Conservation (phyloP, 495 filamentous ascomycete species). For the Aspergillus kassunensis region DNA sequence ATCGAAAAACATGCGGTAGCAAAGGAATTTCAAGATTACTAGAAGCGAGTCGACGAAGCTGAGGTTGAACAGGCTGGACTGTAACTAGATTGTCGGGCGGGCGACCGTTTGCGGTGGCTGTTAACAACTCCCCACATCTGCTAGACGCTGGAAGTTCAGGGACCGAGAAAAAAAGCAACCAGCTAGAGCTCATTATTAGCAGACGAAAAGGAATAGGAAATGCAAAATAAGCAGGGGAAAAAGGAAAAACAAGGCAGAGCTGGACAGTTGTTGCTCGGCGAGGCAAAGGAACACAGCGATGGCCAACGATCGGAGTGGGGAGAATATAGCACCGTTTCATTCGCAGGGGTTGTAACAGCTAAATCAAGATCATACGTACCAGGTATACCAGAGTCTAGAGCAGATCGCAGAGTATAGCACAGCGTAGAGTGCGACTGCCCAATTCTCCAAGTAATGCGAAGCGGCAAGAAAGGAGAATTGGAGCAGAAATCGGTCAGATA, state of each 20-base stretch:
- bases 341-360: too few relatives aligned
- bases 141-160: constrained; percentile 11
- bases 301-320: constrained; percentile 8
- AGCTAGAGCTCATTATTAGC: constrained; percentile 8
- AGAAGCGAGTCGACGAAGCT: constrained; percentile 14
- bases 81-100: constrained; percentile 7
- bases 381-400: too few relatives aligned
- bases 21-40: neutral
- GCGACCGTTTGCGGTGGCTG: constrained; percentile 39
- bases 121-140: constrained; percentile 24
- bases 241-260: constrained; percentile 5
- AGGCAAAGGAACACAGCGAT: constrained; percentile 8
- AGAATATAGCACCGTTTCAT: constrained; percentile 3
- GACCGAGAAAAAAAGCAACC: constrained; percentile 3
- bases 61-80: neutral
- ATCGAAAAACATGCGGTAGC: neutral
- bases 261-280: constrained; percentile 1
- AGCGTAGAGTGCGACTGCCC: too few relatives aligned
- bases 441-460: too few relatives aligned
- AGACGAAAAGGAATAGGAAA: constrained; percentile 7
- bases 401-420: too few relatives aligned
- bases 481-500: too few relatives aligned
- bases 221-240: constrained; percentile 3
- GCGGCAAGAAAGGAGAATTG: too few relatives aligned
- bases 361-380: too few relatives aligned